Evolutionary conservation across 2,329 filamentous ascomycete genomes (phyloP).

Genomic region (Blastomyces emzantsi): DNA sequence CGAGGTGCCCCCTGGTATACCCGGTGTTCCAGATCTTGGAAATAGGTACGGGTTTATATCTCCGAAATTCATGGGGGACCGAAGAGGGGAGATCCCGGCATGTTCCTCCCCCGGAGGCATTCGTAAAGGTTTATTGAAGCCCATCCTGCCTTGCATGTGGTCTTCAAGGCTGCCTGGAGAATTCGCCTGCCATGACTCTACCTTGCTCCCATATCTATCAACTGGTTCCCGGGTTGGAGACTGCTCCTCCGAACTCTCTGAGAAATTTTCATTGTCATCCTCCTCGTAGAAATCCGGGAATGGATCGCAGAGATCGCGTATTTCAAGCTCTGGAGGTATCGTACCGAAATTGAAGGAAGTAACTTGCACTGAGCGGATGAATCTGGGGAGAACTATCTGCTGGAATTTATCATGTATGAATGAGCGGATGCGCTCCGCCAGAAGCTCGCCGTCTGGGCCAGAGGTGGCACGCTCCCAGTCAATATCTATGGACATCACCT

Average conservation of each 20-base stretch:
- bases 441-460: constrained; percentile 73
- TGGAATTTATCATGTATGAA: constrained; percentile 98
- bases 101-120: constrained; percentile 25
- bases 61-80: constrained; percentile 29
- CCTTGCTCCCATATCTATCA: constrained; percentile 5
- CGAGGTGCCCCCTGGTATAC: constrained; percentile 42
- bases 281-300: constrained; percentile 94
- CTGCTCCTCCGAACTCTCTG: constrained; percentile 29
- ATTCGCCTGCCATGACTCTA: constrained; percentile 13
- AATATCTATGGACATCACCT: constrained; percentile 88
- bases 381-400: constrained; percentile 77
- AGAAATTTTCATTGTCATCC: constrained; percentile 44
- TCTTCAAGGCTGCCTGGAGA: constrained; percentile 6
- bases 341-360: constrained; percentile 89
- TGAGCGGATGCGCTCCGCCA: constrained; percentile 77
- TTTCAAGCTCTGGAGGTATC: constrained; percentile 72
- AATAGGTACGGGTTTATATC: constrained; percentile 37
- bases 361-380: constrained; percentile 93
- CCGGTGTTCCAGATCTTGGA: constrained; percentile 38
- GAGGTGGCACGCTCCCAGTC: constrained; percentile 91
- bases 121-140: constrained; percentile 23
- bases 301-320: constrained; percentile 95
- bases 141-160: constrained; percentile 24
- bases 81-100: constrained; percentile 25
- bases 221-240: constrained; percentile 2